phyloP scores from a whole-genome alignment of 176 grass and related monocot genomes.

The Bothriochloa decipiens region DNA sequence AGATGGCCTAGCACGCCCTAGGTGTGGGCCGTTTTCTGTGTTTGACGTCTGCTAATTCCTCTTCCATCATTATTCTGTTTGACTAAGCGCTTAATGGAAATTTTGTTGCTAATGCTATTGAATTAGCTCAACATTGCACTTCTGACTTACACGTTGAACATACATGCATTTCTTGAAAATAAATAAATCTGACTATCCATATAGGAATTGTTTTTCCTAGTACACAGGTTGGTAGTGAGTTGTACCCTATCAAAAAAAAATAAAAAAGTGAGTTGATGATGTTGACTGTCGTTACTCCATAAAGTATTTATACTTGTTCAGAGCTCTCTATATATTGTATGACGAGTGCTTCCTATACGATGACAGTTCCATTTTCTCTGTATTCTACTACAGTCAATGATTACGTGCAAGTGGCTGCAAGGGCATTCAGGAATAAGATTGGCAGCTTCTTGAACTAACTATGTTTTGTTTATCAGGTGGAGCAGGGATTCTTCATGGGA shows the following conservation, averaged over 20 bases:
- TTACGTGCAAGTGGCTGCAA: conserved; percentile 30
- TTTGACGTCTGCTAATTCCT: conserved; percentile 11
- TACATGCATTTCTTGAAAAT: conserved; percentile 10
- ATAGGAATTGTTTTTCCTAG: conserved; percentile 25
- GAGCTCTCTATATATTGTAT: neutral
- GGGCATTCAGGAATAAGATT: conserved; percentile 20
- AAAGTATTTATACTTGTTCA: conserved; percentile 1
- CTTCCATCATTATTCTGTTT: neutral
- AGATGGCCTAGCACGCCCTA: neutral
- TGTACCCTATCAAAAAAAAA: too few relatives aligned
- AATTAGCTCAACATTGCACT: neutral
- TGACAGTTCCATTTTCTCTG: conserved; percentile 1
- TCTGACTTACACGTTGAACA: neutral
- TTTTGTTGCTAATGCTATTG: conserved; percentile 13
- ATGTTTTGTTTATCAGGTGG: conserved; percentile 38
- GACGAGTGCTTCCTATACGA: neutral
- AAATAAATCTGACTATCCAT: conserved; percentile 12
- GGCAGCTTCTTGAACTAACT: conserved; percentile 19
- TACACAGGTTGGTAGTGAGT: conserved; percentile 29
- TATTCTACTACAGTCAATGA: conserved; percentile 2
- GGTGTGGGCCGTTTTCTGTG: neutral
- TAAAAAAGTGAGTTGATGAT: conserved; percentile 14
- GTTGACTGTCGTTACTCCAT: conserved; percentile 4
- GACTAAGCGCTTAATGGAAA: neutral
- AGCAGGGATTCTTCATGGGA: conserved; percentile 47